Percentiles rank a stretch among this genome's conserved stretches.
Conservation (phyloP, 129 eudicot genomes). For the Oenanthe sinensis region DNA sequence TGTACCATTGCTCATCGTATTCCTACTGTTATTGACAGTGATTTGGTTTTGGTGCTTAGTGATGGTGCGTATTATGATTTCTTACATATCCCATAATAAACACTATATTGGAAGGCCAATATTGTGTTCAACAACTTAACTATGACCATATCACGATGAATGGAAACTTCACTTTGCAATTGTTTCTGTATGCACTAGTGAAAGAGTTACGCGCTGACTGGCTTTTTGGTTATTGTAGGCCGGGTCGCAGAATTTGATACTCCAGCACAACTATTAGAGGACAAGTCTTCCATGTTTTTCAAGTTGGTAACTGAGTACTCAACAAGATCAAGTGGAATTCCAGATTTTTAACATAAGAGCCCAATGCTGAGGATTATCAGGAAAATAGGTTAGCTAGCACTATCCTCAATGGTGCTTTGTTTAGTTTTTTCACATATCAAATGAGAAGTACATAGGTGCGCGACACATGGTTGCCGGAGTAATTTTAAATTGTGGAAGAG, state of each 20-base stretch:
- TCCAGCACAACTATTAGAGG: conserved; percentile 61
- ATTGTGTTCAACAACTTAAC: neutral
- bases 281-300: conserved; percentile 72
- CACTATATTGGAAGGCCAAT: neutral
- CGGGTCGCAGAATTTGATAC: conserved; percentile 86
- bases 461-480: neutral
- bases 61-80: conserved; percentile 51
- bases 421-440: conserved; percentile 5
- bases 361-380: conserved; percentile 2
- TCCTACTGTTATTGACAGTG: conserved; percentile 90
- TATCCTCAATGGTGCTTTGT: neutral
- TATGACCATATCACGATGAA: neutral
- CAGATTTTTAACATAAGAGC: conserved; percentile 35
- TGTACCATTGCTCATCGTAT: conserved; percentile 96
- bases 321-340: conserved; percentile 55
- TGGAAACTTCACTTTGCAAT: neutral
- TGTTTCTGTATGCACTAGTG: neutral
- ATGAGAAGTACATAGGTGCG: conserved; percentile 7
- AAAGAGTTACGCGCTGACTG: neutral
- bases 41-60: conserved; percentile 88
- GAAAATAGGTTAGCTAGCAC: conserved; percentile 1
- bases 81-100: neutral
- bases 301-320: conserved; percentile 82
- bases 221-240: conserved; percentile 38
- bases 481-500: conserved; percentile 23